Evolutionary conservation across 2,329 filamentous ascomycete species (phyloP), one percentile per base, ranked within the genome.

Genomic region (Microsporum canis): DNA sequence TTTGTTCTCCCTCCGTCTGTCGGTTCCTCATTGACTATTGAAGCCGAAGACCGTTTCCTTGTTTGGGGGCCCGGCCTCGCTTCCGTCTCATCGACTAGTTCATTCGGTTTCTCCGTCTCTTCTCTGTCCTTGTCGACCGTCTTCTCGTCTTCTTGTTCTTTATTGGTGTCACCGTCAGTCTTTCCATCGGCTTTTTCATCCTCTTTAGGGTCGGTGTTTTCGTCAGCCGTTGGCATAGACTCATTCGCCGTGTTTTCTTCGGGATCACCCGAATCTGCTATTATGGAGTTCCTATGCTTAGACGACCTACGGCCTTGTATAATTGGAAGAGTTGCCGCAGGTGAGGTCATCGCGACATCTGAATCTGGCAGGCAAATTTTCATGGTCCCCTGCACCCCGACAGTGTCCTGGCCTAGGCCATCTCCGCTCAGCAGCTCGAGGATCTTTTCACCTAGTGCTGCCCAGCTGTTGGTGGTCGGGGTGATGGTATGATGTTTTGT

Each of bases 11-110:
- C 78, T 57, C 80, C 80, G 63, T 86, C 83, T 10, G 74, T 74
- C 10, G 76, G 77, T 58, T 86, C 84, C 1, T 83, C 78, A 33
- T 84, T 75, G 7, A 80, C 82, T 57, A 82, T 80, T 23, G 80
- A 82, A 58, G 84, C 81, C 12, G 81, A 82, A 2, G 83, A 85
- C 61, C 84, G 76, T 70, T 87, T 87, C 23, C 84, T 78, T 72
- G 67, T 56, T 68, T 72, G 62, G 36, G 62, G 51, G 34, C 59
- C 41, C 56, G 65, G 65, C 59, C 76, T 77, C 33, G 65, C 61
- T 5, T 73, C 71, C 3, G 63, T 56, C 8, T 69, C 71, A 12
- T 74, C 71, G 2, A 60, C 59, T 6, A 67, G 68, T 23, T 62
- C 39, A 10, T 65, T 59, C 5, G 33, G 63, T 7, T 70, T 68